phyloP scores from a whole-genome alignment of 2,329 filamentous ascomycete genomes.

The Fusarium verticillioides region DNA sequence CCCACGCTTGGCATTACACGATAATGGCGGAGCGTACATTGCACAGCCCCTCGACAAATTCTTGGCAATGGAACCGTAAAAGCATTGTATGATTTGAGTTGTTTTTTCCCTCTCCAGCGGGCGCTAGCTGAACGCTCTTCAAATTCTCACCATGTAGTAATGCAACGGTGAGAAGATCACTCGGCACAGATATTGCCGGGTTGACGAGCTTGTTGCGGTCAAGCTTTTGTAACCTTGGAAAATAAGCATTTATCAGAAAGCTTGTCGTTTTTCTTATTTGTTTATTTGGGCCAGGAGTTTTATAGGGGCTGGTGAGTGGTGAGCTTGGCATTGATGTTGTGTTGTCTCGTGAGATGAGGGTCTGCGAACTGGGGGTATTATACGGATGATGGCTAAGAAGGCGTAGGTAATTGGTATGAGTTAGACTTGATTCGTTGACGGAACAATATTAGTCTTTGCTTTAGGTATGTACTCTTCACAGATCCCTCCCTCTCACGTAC shows the following conservation, averaged over 20 bases:
- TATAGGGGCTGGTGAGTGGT: not conserved
- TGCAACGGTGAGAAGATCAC: constrained; percentile 12
- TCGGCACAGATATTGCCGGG: constrained; percentile 10
- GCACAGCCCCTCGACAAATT: constrained; percentile 24
- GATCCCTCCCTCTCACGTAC: not conserved
- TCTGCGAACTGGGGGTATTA: not conserved
- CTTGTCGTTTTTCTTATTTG: constrained; percentile 13
- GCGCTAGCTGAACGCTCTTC: not conserved
- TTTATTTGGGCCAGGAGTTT: not conserved
- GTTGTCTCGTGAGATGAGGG: not conserved
- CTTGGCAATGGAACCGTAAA: constrained; percentile 8
- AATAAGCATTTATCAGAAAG: constrained; percentile 20
- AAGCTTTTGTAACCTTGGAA: constrained; percentile 21
- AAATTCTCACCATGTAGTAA: constrained; percentile 11
- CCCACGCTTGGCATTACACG: constrained; percentile 38
- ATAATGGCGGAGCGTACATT: constrained; percentile 11
- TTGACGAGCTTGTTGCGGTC: constrained; percentile 16
- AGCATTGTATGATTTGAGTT: not conserved
- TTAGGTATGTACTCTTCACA: not conserved
- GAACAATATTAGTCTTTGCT: not conserved
- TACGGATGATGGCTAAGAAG: not conserved
- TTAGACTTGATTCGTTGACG: not conserved
- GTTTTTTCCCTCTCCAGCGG: not conserved
- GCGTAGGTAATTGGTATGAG: not conserved
- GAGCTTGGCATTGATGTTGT: constrained; percentile 12